Evolutionary conservation across 257 asterid species (phyloP).

Genomic region (Echites panduratus): DNA sequence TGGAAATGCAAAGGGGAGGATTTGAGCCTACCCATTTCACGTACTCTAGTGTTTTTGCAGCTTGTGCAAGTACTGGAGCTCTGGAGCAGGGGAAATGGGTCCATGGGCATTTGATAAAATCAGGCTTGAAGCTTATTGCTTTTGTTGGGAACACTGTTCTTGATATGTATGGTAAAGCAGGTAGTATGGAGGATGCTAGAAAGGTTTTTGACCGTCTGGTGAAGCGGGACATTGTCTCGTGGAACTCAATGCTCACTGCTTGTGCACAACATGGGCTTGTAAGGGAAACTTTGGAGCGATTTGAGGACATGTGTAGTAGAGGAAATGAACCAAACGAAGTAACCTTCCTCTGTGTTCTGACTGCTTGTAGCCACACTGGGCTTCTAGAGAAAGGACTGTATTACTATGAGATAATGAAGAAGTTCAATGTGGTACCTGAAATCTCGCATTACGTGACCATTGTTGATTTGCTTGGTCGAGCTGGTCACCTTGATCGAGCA

Average conservation of each 20-base stretch:
- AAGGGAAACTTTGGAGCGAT: conserved; percentile 46
- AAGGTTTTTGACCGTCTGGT: conserved; percentile 54
- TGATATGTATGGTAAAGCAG: conserved; percentile 80
- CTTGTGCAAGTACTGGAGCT: conserved; percentile 68
- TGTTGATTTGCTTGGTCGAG: conserved; percentile 70
- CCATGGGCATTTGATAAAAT: conserved; percentile 65
- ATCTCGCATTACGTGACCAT: conserved; percentile 58
- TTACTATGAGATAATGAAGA: conserved; percentile 64
- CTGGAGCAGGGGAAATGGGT: conserved; percentile 79
- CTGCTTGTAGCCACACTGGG: conserved; percentile 83
- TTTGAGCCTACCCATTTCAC: conserved; percentile 67
- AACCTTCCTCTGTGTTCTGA: conserved; percentile 65
- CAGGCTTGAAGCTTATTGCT: conserved; percentile 49
- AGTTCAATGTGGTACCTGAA: conserved; percentile 39
- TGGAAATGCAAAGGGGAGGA: conserved; percentile 58
- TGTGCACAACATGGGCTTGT: conserved; percentile 85
- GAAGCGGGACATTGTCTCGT: conserved; percentile 60
- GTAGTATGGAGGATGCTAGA: conserved; percentile 64
- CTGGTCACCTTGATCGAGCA: conserved; percentile 62
- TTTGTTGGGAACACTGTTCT: conserved; percentile 77
- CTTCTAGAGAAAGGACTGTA: conserved; percentile 57
- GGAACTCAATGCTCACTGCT: conserved; percentile 87
- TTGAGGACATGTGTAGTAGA: conserved; percentile 47
- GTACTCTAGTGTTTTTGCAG: conserved; percentile 61
- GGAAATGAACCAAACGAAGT: conserved; percentile 63